Evolutionary conservation across 768 basidiomycete species (phyloP), one percentile per base, ranked within the genome.

Genomic region (Mycena olivaceomarginata): DNA sequence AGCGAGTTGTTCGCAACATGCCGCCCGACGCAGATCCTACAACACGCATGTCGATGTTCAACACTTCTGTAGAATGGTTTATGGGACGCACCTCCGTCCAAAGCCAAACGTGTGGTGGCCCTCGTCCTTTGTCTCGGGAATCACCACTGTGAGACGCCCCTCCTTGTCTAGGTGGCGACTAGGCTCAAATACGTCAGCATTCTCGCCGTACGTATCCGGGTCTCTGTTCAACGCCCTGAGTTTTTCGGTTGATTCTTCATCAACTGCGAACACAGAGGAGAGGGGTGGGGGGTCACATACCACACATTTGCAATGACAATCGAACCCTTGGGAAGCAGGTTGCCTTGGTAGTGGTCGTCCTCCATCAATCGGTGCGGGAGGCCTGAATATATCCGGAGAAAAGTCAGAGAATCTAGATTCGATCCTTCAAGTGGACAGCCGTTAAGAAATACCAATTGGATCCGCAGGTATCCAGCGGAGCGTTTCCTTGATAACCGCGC

Each of bases 61-160:
- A 18, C 5, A 39, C 31, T 9, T 70, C 10, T 46, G n/a, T n/a
- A n/a, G n/a, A n/a, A n/a, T n/a, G n/a, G n/a, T n/a, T n/a, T n/a
- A n/a, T n/a, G n/a, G n/a, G n/a, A n/a, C n/a, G n/a, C n/a, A 79
- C 82, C 84, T 67, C 39, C 84, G 74, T 59, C 86, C 84, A 65
- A 85, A 86, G 16, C 85, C 85, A 62, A 81, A 86, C 2, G 80
- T 80, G 43, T 80, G 57, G 76, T 86, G 85, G 31, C 85, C 82
- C 77, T n/a, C n/a, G n/a, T n/a, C n/a, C n/a, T n/a, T n/a, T n/a
- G n/a, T n/a, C n/a, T n/a, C n/a, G n/a, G n/a, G n/a, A n/a, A n/a
- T n/a, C n/a, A n/a, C n/a, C n/a, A n/a, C n/a, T n/a, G n/a, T n/a
- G n/a, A 83, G 71, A 8, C 79, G 51, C 8, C 83, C 85, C 20